These are phyloP conservation scores for Leucaena leucocephala DNA, from an alignment of 306 rosid genomes.

Conservation along the genomic window DNA sequence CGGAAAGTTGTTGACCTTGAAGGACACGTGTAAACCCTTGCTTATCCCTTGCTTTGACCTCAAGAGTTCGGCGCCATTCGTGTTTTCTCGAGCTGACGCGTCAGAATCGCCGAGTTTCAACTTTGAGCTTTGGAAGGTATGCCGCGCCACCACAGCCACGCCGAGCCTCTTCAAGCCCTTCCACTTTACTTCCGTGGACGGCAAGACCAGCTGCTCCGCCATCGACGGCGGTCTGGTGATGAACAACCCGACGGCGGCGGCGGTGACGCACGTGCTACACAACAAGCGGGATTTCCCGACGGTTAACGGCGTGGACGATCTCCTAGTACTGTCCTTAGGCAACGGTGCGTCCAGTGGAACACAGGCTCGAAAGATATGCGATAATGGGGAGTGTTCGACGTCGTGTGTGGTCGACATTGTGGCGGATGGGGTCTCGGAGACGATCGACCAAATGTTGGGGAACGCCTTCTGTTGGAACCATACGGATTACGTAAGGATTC, in stretches of 20 bases:
- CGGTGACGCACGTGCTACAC: slow-evolving; percentile 87
- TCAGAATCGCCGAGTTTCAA: slow-evolving; percentile 66
- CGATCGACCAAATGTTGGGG: slow-evolving; percentile 90
- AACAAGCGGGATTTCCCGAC: slow-evolving; percentile 91
- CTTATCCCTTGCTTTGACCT: slow-evolving; percentile 94
- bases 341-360: slow-evolving; percentile 56
- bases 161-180: slow-evolving; percentile 76
- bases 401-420: slow-evolving; percentile 81
- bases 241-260: slow-evolving; percentile 93
- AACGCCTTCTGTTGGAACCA: slow-evolving; percentile 98
- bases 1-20: slow-evolving; percentile 63
- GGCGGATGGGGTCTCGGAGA: slow-evolving; percentile 89
- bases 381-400: slow-evolving; percentile 56
- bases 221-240: slow-evolving; percentile 88
- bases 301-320: slow-evolving; percentile 82
- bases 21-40: slow-evolving; percentile 91
- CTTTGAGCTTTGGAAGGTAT: slow-evolving; percentile 79
- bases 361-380: slow-evolving; percentile 21
- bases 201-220: slow-evolving; percentile 77
- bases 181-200: slow-evolving; percentile 62
- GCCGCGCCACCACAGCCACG: slow-evolving; percentile 87
- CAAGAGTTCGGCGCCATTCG: slow-evolving; percentile 93
- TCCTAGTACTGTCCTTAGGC: slow-evolving; percentile 74
- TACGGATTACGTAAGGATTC: slow-evolving; percentile 86
- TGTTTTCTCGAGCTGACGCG: slow-evolving; percentile 93